These are phyloP conservation scores for Xenoacremonium recifei DNA, from an alignment of 2,329 filamentous ascomycete species.

Conservation along the genomic window DNA sequence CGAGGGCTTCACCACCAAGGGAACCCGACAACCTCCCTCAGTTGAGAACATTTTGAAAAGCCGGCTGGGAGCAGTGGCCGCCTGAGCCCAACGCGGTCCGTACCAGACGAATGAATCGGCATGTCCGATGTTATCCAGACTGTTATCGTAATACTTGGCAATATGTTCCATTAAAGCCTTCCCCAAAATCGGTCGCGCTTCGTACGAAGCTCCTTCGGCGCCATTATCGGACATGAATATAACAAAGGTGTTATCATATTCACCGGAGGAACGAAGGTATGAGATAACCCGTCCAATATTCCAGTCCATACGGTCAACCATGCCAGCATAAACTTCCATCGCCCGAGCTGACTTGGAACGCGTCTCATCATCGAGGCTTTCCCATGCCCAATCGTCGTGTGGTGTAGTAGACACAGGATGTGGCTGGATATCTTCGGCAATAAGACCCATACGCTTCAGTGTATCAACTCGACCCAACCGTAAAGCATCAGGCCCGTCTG, in stretches of 20 bases:
- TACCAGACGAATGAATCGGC: conserved; percentile 61
- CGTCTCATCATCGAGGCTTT: conserved; percentile 44
- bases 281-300: neutral
- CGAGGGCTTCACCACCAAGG: conserved; percentile 42
- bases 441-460: conserved; percentile 57
- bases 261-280: neutral
- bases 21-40: conserved; percentile 51
- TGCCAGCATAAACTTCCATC: conserved; percentile 44
- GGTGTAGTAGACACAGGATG: conserved; percentile 45
- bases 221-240: conserved; percentile 49
- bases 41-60: conserved; percentile 40
- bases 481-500: conserved; percentile 58
- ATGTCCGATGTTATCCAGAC: conserved; percentile 53
- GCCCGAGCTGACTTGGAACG: conserved; percentile 47
- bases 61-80: conserved; percentile 35
- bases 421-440: conserved; percentile 47
- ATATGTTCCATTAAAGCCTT: conserved; percentile 51
- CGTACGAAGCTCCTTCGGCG: conserved; percentile 57
- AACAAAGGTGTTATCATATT: conserved; percentile 4
- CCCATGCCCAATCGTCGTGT: conserved; percentile 47
- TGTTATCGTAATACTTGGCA: conserved; percentile 54
- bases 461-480: conserved; percentile 50
- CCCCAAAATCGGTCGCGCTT: conserved; percentile 56
- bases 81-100: conserved; percentile 52
- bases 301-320: neutral